Percentiles rank a stretch among this genome's conserved stretches.
Conservation (phyloP, 1,284 basidiomycete species). For the Butyriboletus appendiculatus region DNA sequence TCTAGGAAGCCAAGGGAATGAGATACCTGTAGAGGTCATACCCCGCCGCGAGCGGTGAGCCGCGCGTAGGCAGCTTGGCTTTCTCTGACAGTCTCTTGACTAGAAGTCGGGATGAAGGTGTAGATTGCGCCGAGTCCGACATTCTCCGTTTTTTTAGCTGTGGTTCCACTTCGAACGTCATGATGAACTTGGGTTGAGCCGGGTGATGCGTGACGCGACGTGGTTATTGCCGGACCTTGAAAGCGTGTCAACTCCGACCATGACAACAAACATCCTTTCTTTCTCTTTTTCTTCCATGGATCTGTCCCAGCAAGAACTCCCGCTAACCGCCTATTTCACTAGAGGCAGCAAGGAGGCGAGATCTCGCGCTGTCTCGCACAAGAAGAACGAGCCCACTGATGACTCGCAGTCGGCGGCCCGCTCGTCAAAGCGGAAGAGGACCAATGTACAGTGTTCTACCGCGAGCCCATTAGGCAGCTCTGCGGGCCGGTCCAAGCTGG, state of each 20-base stretch:
- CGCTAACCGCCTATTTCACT: constrained; percentile 30
- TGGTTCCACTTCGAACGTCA: constrained; percentile 36
- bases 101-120: constrained; percentile 57
- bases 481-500: constrained; percentile 4
- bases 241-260: constrained; percentile 44
- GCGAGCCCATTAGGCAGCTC: neutral
- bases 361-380: neutral
- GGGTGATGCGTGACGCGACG: constrained; percentile 34
- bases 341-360: constrained; percentile 11
- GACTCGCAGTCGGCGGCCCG: constrained; percentile 3
- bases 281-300: constrained; percentile 25
- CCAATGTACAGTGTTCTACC: neutral
- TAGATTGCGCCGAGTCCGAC: constrained; percentile 35
- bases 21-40: constrained; percentile 89
- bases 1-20: neutral
- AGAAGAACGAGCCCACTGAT: constrained; percentile 2
- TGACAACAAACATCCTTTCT: neutral
- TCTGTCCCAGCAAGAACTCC: constrained; percentile 36
- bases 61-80: constrained; percentile 86
- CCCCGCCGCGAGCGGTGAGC: constrained; percentile 85
- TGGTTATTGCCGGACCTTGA: constrained; percentile 22
- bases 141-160: constrained; percentile 62
- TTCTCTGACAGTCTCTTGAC: constrained; percentile 85
- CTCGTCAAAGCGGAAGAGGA: constrained; percentile 25
- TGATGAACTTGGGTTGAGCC: neutral